Evolutionary conservation across 371 early-diverging fungal species (phyloP).

Genomic region (Mucor velutinosus): DNA sequence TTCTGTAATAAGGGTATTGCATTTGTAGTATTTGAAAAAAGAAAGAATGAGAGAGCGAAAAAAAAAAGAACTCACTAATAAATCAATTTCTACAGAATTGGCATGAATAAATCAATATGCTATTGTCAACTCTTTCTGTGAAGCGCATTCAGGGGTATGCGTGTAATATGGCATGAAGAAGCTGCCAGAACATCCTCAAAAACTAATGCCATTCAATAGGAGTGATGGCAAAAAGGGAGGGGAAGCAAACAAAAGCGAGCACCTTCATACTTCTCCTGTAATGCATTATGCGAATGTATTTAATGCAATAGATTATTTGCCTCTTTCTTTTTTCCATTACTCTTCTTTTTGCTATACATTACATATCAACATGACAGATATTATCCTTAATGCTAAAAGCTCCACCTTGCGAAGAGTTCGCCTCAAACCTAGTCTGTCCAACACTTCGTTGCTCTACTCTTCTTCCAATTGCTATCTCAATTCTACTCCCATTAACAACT

Average conservation of each 20-base stretch:
- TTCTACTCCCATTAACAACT: neutral
- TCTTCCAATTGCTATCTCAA: neutral
- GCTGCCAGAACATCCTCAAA: neutral
- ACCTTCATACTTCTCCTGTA: neutral
- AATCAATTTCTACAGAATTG: neutral
- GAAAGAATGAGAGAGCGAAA: neutral
- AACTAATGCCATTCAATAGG: neutral
- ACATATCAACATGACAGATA: neutral
- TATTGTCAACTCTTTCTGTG: too few relatives aligned
- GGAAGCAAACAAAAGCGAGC: neutral
- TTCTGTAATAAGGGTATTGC: neutral
- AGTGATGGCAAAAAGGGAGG: neutral
- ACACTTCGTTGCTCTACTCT: neutral
- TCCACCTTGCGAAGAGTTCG: neutral
- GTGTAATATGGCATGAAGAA: neutral
- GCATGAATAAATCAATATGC: neutral
- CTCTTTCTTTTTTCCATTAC: too few relatives aligned
- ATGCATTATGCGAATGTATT: neutral
- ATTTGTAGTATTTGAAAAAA: neutral
- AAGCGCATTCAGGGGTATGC: too few relatives aligned
- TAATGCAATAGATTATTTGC: neutral
- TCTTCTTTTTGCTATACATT: neutral
- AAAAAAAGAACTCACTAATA: neutral
- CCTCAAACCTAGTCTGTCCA: neutral
- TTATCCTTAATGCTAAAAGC: neutral